Evolutionary conservation across 805 yeast genomes (phyloP), one percentile per base, ranked within the genome.

Genomic region (Sugiyamaella marilandica): DNA sequence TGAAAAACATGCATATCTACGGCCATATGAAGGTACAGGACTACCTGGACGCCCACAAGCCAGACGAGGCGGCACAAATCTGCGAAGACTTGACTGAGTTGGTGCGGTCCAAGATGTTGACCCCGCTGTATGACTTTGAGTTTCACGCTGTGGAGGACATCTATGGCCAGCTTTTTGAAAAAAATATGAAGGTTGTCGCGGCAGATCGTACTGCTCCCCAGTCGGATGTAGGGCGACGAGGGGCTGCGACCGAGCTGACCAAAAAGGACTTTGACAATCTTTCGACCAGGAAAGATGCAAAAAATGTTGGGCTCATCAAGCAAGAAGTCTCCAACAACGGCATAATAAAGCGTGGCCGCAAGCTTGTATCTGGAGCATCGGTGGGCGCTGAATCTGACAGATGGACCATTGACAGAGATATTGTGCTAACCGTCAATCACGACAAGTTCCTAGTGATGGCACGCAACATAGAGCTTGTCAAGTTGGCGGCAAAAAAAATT

Each of bases 11-110:
- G 43, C 65, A 87, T n/a, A 76, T 81, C 3, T 70, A 80, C 50
- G 97, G 96, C 0, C 82, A 83, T 60, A 65, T 89, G 51, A 76
- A 81, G 4, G 70, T 80, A 1, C 67, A 71, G 2, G 88, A 85
- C 56, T 82, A 79, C 58, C 47, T 72, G 50, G 56, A 54, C 2
- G 58, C 62, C 9, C 41, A 49, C 14, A 32, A 47, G n/a, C 34
- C 48, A 32, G 63, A 47, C 24, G 66, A 71, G 13, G 59, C 70
- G 13, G 73, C 70, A 39, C 67, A 69, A 1, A 47, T 60, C 26
- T 32, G 36, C 14, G 37, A 50, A 24, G 69, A 71, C 5, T 75
- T 83, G 58, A 65, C 72, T 0, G 69, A 61, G 18, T 69, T 84
- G 32, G 70, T 77, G n/a, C 73, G 74, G 47, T 77, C 75, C 47